phyloP scores from a whole-genome alignment of 495 filamentous ascomycete genomes.

The Terfezia boudieri region DNA sequence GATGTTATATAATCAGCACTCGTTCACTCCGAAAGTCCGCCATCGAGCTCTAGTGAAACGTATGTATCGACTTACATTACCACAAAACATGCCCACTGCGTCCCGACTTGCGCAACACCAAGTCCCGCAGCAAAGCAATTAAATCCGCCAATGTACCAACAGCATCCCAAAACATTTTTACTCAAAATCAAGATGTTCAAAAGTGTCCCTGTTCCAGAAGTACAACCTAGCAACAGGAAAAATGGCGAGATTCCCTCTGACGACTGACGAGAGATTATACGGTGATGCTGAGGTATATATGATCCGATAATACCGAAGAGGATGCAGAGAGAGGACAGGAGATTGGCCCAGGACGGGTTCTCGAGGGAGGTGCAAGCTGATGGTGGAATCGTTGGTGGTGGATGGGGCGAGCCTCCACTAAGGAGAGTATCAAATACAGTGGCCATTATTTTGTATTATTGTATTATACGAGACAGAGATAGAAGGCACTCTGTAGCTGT shows the following conservation, averaged over 20 bases:
- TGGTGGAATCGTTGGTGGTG: not conserved
- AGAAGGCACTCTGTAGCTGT: too few species aligned
- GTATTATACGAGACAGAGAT: too few species aligned
- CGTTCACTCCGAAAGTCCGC: not conserved
- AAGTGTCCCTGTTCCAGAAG: conserved; percentile 65
- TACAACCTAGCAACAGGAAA: conserved; percentile 78
- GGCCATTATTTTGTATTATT: too few species aligned
- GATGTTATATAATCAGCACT: not conserved
- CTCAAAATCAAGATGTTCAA: conserved; percentile 79
- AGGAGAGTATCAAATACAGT: too few species aligned
- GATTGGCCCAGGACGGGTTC: conserved; percentile 12
- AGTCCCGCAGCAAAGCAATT: conserved; percentile 68
- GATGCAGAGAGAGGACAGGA: conserved; percentile 32
- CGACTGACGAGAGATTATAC: conserved; percentile 64
- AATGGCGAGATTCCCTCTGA: conserved; percentile 93
- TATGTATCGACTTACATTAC: conserved; percentile 44
- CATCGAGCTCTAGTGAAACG: not conserved
- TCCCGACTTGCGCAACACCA: conserved; percentile 70
- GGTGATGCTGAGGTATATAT: conserved; percentile 83
- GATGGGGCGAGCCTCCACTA: too few species aligned
- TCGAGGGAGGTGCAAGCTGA: conserved; percentile 9
- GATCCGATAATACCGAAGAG: conserved; percentile 77
- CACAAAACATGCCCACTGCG: conserved; percentile 79
- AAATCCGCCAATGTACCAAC: conserved; percentile 46
- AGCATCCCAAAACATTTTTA: conserved; percentile 60